Evolutionary conservation across 148 eudicot species (phyloP), one percentile per base, ranked within the genome.

Genomic region (Beta vulgaris): DNA sequence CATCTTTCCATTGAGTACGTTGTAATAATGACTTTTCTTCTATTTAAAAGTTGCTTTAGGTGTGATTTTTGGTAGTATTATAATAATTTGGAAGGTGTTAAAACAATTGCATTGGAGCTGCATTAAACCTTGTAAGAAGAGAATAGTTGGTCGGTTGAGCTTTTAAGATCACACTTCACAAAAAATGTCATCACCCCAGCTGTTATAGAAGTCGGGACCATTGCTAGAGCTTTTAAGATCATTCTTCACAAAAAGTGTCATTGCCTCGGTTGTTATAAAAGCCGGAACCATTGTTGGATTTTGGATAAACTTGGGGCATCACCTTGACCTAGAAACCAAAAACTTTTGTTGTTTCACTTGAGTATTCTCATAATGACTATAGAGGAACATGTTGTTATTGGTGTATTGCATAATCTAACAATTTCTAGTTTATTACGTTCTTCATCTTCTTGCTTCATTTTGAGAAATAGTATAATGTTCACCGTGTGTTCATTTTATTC

Each of bases 11-110:
- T 42, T 34, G 32, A 66, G 29, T 36, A 40, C 8, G 18, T 64
- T 37, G 46, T 64, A 36, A 55, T 40, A 66, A 51, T n/a, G 43
- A 6, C 59, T 42, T 55, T 15, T 13, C n/a, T 35, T 46, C 57
- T 39, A 35, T 46, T 43, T 10, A 35, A 15, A n/a, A 3, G 54
- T 43, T 26, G 65, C 73, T 76, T 66, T 32, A 37, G 42, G 79
- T 19, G 39, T 15, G 68, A n/a, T n/a, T 28, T 66, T 66, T 37
- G 29, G 35, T 75, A 5, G n/a, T 58, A 42, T 43, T 29, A 37
- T 61, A 44, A 44, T 19, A 44, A 5, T 6, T 35, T 49, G 48
- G 59, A 6, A 5, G 34, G 39, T 7, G 26, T 61, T 37, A 44
- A 48, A 43, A 28, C 23, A 43, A 28, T 32, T 58, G 28, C 26